A percentile compares a stretch with the other conserved stretches of the same genome.
Evolutionary conservation across 2,329 filamentous ascomycete genomes (phyloP).

Genomic region (Periconia sp.): DNA sequence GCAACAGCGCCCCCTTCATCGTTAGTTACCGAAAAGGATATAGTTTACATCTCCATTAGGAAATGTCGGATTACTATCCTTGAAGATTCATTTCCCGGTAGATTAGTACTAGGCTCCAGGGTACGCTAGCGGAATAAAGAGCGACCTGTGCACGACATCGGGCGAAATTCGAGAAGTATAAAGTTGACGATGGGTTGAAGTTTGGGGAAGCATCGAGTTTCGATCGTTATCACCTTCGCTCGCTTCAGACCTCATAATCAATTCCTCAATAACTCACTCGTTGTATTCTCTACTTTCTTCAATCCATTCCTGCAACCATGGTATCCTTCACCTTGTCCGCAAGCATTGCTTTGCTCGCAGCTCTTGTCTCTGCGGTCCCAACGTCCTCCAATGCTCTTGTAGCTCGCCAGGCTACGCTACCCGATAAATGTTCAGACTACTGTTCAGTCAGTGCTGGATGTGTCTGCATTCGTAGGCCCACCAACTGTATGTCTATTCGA

Average conservation of each 20-base stretch:
- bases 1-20: neutral
- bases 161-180: neutral
- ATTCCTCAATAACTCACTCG: constrained; percentile 4
- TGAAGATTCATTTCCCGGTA: neutral
- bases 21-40: neutral
- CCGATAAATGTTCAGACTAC: constrained; percentile 19
- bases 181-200: neutral
- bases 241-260: neutral
- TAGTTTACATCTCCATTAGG: neutral
- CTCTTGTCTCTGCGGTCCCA: constrained; percentile 9
- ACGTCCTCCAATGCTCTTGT: constrained; percentile 2
- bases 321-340: constrained; percentile 15
- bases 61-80: neutral
- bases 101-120: neutral
- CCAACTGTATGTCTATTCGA: constrained; percentile 18
- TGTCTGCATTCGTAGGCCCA: constrained; percentile 22
- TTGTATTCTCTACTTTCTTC: neutral
- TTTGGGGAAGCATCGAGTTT: neutral
- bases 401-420: constrained; percentile 15
- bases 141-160: neutral
- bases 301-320: constrained; percentile 13
- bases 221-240: neutral
- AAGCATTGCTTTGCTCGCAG: constrained; percentile 15
- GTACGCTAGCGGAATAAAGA: neutral
- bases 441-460: constrained; percentile 22